A percentile compares a stretch with the other conserved stretches of the same genome.
Evolutionary conservation across 805 yeast species (phyloP).

Genomic region (Wickerhamiella sergipiensis): DNA sequence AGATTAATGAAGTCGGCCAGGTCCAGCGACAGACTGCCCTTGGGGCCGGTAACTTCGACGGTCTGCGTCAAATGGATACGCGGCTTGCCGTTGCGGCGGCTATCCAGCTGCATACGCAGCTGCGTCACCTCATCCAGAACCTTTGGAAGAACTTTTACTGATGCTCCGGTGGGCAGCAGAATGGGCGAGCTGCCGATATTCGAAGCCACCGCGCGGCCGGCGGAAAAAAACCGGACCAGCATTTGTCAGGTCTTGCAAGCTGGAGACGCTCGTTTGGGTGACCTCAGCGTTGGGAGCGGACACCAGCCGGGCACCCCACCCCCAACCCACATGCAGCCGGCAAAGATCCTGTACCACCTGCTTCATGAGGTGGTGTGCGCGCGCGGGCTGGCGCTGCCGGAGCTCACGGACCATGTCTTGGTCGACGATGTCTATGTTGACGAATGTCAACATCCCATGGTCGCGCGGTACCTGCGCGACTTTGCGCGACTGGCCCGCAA

Average conservation of each 20-base stretch:
- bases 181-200: slow-evolving; percentile 74
- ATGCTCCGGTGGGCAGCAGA: slow-evolving; percentile 48
- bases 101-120: slow-evolving; percentile 40
- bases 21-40: slow-evolving; percentile 48
- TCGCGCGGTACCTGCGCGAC: not conserved
- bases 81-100: slow-evolving; percentile 53
- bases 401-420: not conserved
- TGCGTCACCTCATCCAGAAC: slow-evolving; percentile 19
- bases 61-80: slow-evolving; percentile 43
- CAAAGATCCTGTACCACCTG: not conserved
- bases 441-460: not conserved
- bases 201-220: slow-evolving; percentile 11
- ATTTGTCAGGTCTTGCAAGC: not conserved
- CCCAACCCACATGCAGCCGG: not conserved
- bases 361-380: not conserved
- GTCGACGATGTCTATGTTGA: not conserved
- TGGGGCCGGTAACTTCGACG: slow-evolving; percentile 61
- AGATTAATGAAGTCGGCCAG: slow-evolving; percentile 61
- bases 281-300: too few species aligned
- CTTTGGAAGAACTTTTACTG: slow-evolving; percentile 25
- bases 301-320: too few species aligned
- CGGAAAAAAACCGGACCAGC: slow-evolving; percentile 8
- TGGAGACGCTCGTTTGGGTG: not conserved
- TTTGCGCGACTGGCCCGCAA: not conserved
- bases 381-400: not conserved